Evolutionary conservation across 306 rosid genomes (phyloP).

Genomic region (Canavalia ensiformis): DNA sequence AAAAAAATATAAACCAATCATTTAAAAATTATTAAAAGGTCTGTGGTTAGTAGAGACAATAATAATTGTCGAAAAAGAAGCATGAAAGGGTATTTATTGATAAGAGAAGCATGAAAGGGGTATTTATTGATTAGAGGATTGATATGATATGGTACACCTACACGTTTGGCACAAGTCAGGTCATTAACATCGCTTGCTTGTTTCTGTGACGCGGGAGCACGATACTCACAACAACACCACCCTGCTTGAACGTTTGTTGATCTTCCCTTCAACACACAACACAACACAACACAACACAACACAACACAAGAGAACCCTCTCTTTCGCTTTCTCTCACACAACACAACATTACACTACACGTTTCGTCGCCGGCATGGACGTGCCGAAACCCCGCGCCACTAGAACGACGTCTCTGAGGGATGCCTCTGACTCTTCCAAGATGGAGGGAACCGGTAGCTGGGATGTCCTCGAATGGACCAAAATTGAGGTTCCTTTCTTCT

Average conservation of each 20-base stretch:
- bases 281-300: not conserved
- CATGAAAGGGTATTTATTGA: not conserved
- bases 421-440: slow-evolving; percentile 66
- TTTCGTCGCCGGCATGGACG: slow-evolving; percentile 63
- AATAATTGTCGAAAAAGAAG: not conserved
- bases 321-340: not conserved
- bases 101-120: not conserved
- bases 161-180: not conserved
- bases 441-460: slow-evolving; percentile 85
- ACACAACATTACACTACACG: not conserved
- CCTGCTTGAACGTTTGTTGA: slow-evolving; percentile 45
- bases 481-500: slow-evolving; percentile 65
- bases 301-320: not conserved
- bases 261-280: slow-evolving; percentile 16
- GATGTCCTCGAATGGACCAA: slow-evolving; percentile 92
- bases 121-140: not conserved
- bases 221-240: not conserved
- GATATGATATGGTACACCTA: not conserved
- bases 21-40: no score
- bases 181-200: not conserved
- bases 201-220: slow-evolving; percentile 22
- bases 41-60: not conserved
- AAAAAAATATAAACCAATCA: no score
- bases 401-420: slow-evolving; percentile 73
- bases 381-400: slow-evolving; percentile 60